Evolutionary conservation across 495 filamentous ascomycete genomes (phyloP).

Genomic region (Xylaria venustula): DNA sequence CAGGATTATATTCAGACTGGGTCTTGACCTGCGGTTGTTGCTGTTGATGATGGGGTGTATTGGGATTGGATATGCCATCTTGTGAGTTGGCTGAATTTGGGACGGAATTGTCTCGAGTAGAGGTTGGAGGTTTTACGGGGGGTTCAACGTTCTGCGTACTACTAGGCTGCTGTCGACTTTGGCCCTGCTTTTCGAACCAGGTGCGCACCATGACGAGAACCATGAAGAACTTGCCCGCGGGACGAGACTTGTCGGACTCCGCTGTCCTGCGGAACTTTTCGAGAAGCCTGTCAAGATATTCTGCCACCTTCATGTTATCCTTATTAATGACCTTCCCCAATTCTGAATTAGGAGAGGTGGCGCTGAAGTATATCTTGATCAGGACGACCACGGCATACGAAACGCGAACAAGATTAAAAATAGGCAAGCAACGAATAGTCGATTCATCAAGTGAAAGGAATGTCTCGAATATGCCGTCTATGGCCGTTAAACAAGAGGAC

Average conservation of each 20-base stretch:
- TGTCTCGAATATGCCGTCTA: constrained; percentile 71
- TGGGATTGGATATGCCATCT: constrained; percentile 7
- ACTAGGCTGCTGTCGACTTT: not conserved
- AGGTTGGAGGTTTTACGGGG: not conserved
- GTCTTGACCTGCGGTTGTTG: constrained; percentile 25
- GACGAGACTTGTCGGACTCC: constrained; percentile 62
- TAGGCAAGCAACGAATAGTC: constrained; percentile 67
- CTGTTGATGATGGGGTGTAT: constrained; percentile 5
- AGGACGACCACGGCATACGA: constrained; percentile 82
- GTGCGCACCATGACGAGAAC: constrained; percentile 71
- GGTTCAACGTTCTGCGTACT: constrained; percentile 11
- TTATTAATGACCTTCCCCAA: constrained; percentile 75
- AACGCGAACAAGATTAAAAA: constrained; percentile 74
- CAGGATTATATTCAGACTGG: constrained; percentile 28
- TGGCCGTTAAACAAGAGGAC: constrained; percentile 65
- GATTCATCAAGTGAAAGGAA: constrained; percentile 61
- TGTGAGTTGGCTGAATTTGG: not conserved
- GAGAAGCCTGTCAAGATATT: constrained; percentile 68
- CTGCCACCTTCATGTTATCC: constrained; percentile 70
- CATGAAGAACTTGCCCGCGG: constrained; percentile 72
- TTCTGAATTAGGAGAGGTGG: constrained; percentile 63
- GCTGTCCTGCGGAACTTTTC: constrained; percentile 64
- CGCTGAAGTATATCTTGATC: constrained; percentile 84
- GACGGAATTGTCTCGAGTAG: not conserved
- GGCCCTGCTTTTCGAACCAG: constrained; percentile 57